Conservation (phyloP, 352 stramenopile species). For the Phytophthora fragariae region DNA sequence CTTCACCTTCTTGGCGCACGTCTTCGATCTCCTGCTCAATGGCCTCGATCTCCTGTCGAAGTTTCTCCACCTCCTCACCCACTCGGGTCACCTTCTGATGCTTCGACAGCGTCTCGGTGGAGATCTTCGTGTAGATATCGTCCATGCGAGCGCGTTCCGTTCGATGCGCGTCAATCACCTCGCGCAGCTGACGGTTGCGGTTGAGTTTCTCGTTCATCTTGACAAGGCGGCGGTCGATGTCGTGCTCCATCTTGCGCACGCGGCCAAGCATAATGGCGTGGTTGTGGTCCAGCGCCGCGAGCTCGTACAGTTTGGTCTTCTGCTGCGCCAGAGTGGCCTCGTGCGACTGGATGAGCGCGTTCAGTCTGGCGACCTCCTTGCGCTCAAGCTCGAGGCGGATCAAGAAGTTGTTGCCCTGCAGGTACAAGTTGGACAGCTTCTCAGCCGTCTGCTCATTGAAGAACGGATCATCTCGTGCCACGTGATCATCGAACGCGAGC, state of each 20-base stretch:
- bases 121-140: slow-evolving; percentile 78
- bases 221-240: slow-evolving; percentile 83
- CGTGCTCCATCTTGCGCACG: slow-evolving; percentile 84
- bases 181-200: slow-evolving; percentile 67
- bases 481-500: slow-evolving; percentile 81
- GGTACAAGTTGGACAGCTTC: slow-evolving; percentile 80
- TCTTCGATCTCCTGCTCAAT: slow-evolving; percentile 71
- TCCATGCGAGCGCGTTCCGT: slow-evolving; percentile 79
- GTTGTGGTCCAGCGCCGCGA: slow-evolving; percentile 77
- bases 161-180: slow-evolving; percentile 72
- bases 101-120: slow-evolving; percentile 66
- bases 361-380: slow-evolving; percentile 74
- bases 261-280: slow-evolving; percentile 64
- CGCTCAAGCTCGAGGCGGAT: slow-evolving; percentile 78
- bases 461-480: slow-evolving; percentile 73
- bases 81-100: slow-evolving; percentile 55
- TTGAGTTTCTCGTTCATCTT: slow-evolving; percentile 87
- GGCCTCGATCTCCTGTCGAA: slow-evolving; percentile 57
- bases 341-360: slow-evolving; percentile 72
- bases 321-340: slow-evolving; percentile 68
- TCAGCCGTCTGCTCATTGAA: slow-evolving; percentile 79
- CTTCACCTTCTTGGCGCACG: slow-evolving; percentile 62
- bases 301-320: slow-evolving; percentile 79
- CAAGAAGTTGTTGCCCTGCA: slow-evolving; percentile 88
- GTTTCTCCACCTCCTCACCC: slow-evolving; percentile 60